Percentiles rank a stretch among this genome's conserved stretches.
These are phyloP conservation scores for Boletellus sp. DNA, from an alignment of 768 basidiomycete species.

Conservation along the genomic window DNA sequence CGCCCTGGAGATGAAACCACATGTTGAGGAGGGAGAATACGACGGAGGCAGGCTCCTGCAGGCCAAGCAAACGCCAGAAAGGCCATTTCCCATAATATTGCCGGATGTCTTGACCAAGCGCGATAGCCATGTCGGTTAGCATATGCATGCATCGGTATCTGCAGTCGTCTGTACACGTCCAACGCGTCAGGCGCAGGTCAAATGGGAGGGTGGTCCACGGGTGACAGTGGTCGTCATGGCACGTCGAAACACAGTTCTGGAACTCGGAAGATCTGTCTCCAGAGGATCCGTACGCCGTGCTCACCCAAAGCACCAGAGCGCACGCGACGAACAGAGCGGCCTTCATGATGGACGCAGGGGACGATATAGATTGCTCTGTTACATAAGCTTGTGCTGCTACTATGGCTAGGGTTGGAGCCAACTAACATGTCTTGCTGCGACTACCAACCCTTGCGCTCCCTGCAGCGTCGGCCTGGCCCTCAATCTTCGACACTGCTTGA, in stretches of 20 bases:
- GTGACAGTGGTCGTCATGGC: conserved; percentile 29
- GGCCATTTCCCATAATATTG: conserved; percentile 98
- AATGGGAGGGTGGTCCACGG: conserved; percentile 42
- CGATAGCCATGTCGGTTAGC: conserved; percentile 57
- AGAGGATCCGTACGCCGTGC: conserved; percentile 20
- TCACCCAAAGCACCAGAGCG: conserved; percentile 13
- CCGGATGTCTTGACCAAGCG: conserved; percentile 43
- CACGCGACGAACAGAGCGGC: conserved; percentile 6
- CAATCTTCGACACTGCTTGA: no score
- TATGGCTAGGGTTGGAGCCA: no score
- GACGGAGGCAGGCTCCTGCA: conserved; percentile 94
- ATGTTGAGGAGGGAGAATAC: conserved; percentile 86
- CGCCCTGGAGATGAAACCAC: conserved; percentile 66
- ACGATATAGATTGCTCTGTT: conserved; percentile 6
- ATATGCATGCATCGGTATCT: conserved; percentile 85
- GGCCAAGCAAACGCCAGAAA: conserved; percentile 82
- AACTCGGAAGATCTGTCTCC: conserved; percentile 36
- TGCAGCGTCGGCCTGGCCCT: no score
- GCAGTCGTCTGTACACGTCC: conserved; percentile 88
- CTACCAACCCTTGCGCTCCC: no score
- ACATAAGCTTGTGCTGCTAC: conserved; percentile 13
- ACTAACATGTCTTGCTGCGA: no score
- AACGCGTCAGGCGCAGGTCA: conserved; percentile 66
- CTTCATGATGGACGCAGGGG: conserved; percentile 19
- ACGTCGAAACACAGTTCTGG: conserved; percentile 36